These are phyloP conservation scores for Parasarocladium wereldwijsianum DNA, from an alignment of 2,329 filamentous ascomycete species.

Conservation along the genomic window DNA sequence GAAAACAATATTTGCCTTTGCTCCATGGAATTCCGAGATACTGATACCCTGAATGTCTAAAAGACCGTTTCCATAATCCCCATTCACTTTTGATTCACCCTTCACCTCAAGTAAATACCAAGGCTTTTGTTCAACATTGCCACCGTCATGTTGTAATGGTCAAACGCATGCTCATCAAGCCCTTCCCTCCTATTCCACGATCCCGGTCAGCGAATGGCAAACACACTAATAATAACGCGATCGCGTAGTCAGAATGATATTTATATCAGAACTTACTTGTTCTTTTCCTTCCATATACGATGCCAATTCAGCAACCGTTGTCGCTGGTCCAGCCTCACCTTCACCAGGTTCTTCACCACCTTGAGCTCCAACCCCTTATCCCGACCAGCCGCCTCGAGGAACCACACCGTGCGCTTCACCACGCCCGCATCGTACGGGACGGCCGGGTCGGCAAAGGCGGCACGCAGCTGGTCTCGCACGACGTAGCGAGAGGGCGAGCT, in stretches of 20 bases:
- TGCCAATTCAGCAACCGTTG: slow-evolving; percentile 9
- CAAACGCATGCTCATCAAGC: too few relatives aligned
- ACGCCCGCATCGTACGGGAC: slow-evolving; percentile 32
- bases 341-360: slow-evolving; percentile 54
- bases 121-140: slow-evolving; percentile 62
- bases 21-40: too few relatives aligned
- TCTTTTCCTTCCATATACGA: slow-evolving; percentile 9
- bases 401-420: slow-evolving; percentile 53
- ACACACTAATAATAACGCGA: not conserved
- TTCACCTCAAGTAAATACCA: slow-evolving; percentile 46
- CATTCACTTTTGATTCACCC: not conserved
- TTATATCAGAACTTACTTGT: slow-evolving; percentile 13
- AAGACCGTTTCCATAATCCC: not conserved
- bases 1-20: too few relatives aligned
- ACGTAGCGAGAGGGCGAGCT: slow-evolving; percentile 52
- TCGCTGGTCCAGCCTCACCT: slow-evolving; percentile 11
- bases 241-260: too few relatives aligned
- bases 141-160: slow-evolving; percentile 54
- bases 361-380: slow-evolving; percentile 55
- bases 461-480: slow-evolving; percentile 42
- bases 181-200: not conserved
- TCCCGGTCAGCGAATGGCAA: not conserved
- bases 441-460: slow-evolving; percentile 37
- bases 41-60: not conserved
- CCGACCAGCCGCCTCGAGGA: slow-evolving; percentile 49